Evolutionary conservation across 2,329 filamentous ascomycete species (phyloP).

Genomic region (Didymella keratinophila): DNA sequence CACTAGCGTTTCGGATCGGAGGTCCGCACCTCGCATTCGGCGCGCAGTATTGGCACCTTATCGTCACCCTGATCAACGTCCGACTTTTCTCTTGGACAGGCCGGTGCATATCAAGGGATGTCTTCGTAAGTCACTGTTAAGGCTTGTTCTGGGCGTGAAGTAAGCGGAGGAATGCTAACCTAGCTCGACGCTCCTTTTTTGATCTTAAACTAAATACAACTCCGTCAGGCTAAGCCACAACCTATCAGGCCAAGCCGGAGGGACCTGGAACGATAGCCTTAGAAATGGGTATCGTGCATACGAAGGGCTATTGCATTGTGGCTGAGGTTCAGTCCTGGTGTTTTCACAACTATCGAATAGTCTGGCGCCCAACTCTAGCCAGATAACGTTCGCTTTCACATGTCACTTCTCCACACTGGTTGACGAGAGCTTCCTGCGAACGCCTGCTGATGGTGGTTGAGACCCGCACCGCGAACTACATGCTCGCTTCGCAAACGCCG

Average conservation of each 20-base stretch:
- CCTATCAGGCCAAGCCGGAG: slow-evolving; percentile 12
- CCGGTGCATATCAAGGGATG: background rate
- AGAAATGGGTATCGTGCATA: background rate
- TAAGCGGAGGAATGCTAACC: slow-evolving; percentile 4
- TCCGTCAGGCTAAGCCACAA: background rate
- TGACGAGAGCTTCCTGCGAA: background rate
- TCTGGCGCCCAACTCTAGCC: background rate
- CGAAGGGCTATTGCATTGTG: slow-evolving; percentile 7
- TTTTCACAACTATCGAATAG: background rate
- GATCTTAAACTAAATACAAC: slow-evolving; percentile 1
- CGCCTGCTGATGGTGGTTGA: background rate
- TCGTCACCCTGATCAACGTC: slow-evolving; percentile 2
- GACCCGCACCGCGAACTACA: background rate
- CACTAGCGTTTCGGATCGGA: slow-evolving; percentile 7
- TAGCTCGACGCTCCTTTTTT: slow-evolving; percentile 4
- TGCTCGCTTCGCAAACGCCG: slow-evolving; percentile 5
- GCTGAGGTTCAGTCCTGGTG: slow-evolving; percentile 3
- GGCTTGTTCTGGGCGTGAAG: background rate
- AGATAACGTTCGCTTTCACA: background rate
- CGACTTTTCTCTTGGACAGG: background rate
- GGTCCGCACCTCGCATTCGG: slow-evolving; percentile 8
- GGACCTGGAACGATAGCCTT: slow-evolving; percentile 10
- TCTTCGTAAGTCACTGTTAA: slow-evolving; percentile 1
- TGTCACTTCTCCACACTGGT: background rate
- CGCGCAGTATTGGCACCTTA: slow-evolving; percentile 2